Base-by-base conservation (phyloP, 176 grass and related monocot genomes). In the Olyra latifolia region DNA sequence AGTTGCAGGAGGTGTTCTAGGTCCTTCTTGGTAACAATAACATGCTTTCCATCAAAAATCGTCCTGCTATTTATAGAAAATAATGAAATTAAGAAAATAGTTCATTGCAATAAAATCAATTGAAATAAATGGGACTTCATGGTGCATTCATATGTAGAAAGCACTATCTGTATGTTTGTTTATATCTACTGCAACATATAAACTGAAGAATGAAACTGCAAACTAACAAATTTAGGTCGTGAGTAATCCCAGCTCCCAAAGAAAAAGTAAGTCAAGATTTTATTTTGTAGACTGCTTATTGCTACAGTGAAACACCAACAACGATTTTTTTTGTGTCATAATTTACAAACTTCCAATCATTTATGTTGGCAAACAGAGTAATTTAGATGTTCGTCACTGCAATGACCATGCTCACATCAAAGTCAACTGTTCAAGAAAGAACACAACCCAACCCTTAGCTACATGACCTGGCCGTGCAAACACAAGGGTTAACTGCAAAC, bases 1-100 rank as follows among this genome's bases (percentile, higher is more conserved):
- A 99, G 88, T 35, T 95, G 84, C 71, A 93, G 40, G 19, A 99
- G 84, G 69, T 95, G 96, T 19, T 99, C 90, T 53, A 95, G 70
- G 80, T 99, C 96, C 64, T 88, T 93, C 47, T 95, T 88, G 3
- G 77, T 86, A 60, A 99, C 87, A 84, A 91, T 70, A 48, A 91
- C 71, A 74, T 82, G 73, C 24, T 93, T 87, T 3, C 49, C 77
- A 70, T 80, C 80, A 82, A 86, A 89, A 70, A 13, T 83, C 83
- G 83, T 57, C 73, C 79, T 89, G 60, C 14, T 30, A 20, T 62
- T 76, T 75, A 28, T 29, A 40, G 7, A 71, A 77, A 76, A 45
- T 12, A 65, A 66, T 16, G 16, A 77, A 19, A 25, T 60, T 29
- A 81, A 62, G 41, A 23, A 48, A 57, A 66, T 23, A 48, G 48